Evolutionary conservation across 352 stramenopile species (phyloP).

Genomic region (Globisporangium alternatum): DNA sequence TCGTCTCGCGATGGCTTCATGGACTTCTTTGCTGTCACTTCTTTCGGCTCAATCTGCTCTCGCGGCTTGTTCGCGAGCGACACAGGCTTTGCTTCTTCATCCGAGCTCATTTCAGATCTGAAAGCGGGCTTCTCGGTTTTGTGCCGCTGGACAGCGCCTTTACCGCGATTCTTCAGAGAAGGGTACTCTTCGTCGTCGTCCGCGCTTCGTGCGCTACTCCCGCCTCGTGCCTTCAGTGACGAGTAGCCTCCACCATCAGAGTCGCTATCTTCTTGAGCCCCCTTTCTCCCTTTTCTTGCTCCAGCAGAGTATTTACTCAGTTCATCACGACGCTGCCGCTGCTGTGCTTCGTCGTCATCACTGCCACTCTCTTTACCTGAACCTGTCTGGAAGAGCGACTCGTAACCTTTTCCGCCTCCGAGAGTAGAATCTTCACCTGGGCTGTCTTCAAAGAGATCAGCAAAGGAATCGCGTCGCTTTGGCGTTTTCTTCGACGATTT

Average conservation of each 20-base stretch:
- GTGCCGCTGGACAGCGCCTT: background rate
- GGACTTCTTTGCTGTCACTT: slow-evolving; percentile 9
- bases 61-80: background rate
- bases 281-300: background rate
- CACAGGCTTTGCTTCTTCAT: slow-evolving; percentile 14
- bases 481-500: slow-evolving; percentile 8
- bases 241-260: slow-evolving; percentile 3
- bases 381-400: slow-evolving; percentile 48
- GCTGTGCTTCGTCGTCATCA: slow-evolving; percentile 21
- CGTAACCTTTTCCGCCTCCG: slow-evolving; percentile 40
- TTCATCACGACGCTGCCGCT: background rate
- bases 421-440: slow-evolving; percentile 22
- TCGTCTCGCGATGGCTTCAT: slow-evolving; percentile 2
- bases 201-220: background rate
- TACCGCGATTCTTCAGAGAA: slow-evolving; percentile 23
- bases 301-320: background rate
- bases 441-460: slow-evolving; percentile 66
- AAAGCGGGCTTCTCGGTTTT: background rate
- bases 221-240: slow-evolving; percentile 2
- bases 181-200: slow-evolving; percentile 20
- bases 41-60: slow-evolving; percentile 5
- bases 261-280: background rate
- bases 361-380: background rate
- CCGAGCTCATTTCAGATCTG: background rate
- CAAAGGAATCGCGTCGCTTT: slow-evolving; percentile 69